Evolutionary conservation across 2,329 filamentous ascomycete genomes (phyloP), one percentile per base, ranked within the genome.

Genomic region (Fusarium torulosum): DNA sequence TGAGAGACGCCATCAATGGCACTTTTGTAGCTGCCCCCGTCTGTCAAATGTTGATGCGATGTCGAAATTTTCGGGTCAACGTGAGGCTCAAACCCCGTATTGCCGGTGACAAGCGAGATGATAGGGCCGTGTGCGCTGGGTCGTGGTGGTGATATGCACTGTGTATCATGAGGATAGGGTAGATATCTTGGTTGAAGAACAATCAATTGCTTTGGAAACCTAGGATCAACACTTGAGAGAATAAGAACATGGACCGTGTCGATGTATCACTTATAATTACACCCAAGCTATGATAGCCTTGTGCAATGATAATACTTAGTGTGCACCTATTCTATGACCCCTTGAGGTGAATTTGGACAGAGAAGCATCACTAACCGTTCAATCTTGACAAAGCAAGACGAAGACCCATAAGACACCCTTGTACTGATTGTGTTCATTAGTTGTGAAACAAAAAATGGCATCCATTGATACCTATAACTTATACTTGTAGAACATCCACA

Each of bases 81-180:
- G 23, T 66, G 65, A 63, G 55, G 60, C 53, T 64, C 53, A 40
- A 64, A 57, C 45, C 54, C 66, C 71, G 66, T 43, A 44, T 67
- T 62, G 63, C 71, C 72, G 68, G 56, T 35, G 57, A 63, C 70
- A 74, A 74, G 72, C 72, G 72, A 71, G 53, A 66, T 63, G 56
- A 57, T 40, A 23, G 57, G 44, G 13, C 71, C 55, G 71, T 73
- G 70, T 53, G 63, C 37, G 45, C 57, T 64, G 29, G 57, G 43
- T 59, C 63, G 54, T 66, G 66, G 52, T 38, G 38, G 19, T 31
- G 19, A 25, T 51, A 46, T 27, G n/a, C 59, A 68, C 66, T 68
- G 66, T 68, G 27, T 19, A 63, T 68, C 49, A 55, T 69, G 60
- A 50, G 55, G 35, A 67, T 37, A 52, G 45, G 57, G 37, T 59